Evolutionary conservation across 139 green algal genomes (phyloP).

Genomic region (Astrephomene gubernaculifera): DNA sequence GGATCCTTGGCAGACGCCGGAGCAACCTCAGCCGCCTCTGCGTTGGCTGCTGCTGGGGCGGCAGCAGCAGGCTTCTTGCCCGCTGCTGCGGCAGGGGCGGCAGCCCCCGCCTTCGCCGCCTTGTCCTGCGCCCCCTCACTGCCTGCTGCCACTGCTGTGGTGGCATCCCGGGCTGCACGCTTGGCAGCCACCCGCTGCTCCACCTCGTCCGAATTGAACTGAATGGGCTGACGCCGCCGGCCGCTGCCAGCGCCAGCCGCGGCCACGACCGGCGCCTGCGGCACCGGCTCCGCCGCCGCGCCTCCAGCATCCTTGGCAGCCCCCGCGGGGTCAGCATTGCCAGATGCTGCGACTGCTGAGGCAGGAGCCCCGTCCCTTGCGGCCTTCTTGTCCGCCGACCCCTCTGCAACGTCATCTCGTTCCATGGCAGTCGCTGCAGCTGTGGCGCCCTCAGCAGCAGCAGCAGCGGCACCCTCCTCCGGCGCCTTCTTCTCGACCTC

Average conservation of each 20-base stretch:
- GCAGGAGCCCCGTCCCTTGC: not conserved
- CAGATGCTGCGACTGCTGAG: not conserved
- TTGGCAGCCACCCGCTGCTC: slow-evolving; percentile 33
- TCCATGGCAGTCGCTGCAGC: not conserved
- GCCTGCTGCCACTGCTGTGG: not conserved
- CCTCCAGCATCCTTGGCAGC: not conserved
- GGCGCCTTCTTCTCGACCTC: not conserved
- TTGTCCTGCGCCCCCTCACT: not conserved
- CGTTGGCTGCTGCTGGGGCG: not conserved
- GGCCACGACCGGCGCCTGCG: not conserved
- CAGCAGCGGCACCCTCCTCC: not conserved
- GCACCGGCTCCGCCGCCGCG: not conserved
- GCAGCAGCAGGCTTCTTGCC: not conserved
- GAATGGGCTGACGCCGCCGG: slow-evolving; percentile 28
- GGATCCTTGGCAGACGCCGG: too few species aligned
- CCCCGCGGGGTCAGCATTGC: not conserved
- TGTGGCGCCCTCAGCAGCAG: not conserved
- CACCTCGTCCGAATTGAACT: slow-evolving; percentile 15
- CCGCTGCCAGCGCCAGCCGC: not conserved
- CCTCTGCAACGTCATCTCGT: not conserved
- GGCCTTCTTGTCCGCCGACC: not conserved
- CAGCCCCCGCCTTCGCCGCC: not conserved
- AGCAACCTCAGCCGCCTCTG: too few species aligned
- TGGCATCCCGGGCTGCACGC: slow-evolving; percentile 8
- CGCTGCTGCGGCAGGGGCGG: not conserved